These are phyloP conservation scores for Antitrichia curtipendula DNA, from an alignment of 225 moss, liverwort and hornwort genomes.

Conservation along the genomic window DNA sequence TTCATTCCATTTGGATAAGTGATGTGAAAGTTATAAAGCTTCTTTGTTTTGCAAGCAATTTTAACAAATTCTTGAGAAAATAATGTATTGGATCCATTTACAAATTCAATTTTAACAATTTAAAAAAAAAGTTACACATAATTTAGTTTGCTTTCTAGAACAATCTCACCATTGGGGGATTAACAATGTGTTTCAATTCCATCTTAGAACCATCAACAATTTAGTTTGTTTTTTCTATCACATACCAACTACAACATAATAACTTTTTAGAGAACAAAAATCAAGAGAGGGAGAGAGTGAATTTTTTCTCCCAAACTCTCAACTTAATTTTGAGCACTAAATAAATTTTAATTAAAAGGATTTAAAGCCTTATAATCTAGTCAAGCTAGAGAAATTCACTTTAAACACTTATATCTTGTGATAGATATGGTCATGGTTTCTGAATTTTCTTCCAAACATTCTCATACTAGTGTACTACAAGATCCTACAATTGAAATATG, in stretches of 20 bases:
- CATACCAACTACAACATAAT: background rate
- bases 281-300: accelerated
- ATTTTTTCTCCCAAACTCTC: no score
- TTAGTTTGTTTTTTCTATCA: no score
- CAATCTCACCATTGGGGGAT: accelerated
- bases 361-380: background rate
- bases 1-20: no score
- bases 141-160: background rate
- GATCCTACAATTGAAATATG: no score
- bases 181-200: background rate
- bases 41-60: no score
- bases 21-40: background rate
- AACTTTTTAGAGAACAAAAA: background rate
- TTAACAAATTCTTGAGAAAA: background rate
- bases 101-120: background rate
- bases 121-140: background rate
- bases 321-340: background rate
- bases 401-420: no score
- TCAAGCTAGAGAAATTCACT: accelerated
- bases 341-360: background rate
- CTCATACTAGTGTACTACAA: background rate
- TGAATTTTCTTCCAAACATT: background rate
- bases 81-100: background rate
- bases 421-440: background rate
- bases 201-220: background rate